phyloP scores from a whole-genome alignment of 768 basidiomycete genomes.

The Xerocomellus intermedius region DNA sequence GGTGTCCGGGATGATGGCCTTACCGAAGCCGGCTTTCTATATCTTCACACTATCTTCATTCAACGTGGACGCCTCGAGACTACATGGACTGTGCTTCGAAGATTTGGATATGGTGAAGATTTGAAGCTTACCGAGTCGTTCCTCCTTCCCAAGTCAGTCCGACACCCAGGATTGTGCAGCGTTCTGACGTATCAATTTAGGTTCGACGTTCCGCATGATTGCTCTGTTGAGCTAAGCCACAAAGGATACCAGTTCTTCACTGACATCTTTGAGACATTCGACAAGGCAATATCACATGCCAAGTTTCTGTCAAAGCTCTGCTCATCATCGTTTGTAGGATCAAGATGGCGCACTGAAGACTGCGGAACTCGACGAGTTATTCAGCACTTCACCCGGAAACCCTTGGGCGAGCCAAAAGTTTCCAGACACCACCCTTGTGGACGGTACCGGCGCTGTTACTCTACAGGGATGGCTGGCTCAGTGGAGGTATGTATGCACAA shows the following conservation, averaged over 20 bases:
- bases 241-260: slow-evolving; percentile 96
- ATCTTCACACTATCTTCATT: slow-evolving; percentile 95
- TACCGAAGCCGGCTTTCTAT: slow-evolving; percentile 91
- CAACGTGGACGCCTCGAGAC: slow-evolving; percentile 94
- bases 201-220: slow-evolving; percentile 91
- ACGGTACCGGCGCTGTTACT: slow-evolving; percentile 89
- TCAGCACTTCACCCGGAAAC: slow-evolving; percentile 93
- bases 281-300: slow-evolving; percentile 57
- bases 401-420: slow-evolving; percentile 95
- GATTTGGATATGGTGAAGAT: slow-evolving; percentile 96
- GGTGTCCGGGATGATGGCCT: slow-evolving; percentile 78
- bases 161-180: neutral
- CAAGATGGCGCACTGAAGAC: slow-evolving; percentile 90
- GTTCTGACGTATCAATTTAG: slow-evolving; percentile 39
- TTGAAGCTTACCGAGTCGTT: slow-evolving; percentile 85
- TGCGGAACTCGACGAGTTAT: slow-evolving; percentile 80
- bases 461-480: slow-evolving; percentile 97
- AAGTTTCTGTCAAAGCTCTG: neutral
- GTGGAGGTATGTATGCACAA: slow-evolving; percentile 73
- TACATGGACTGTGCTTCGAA: slow-evolving; percentile 94
- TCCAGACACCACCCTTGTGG: slow-evolving; percentile 84
- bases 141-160: slow-evolving; percentile 79
- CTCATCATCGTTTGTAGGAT: slow-evolving; percentile 51
- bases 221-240: slow-evolving; percentile 94
- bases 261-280: slow-evolving; percentile 92